Evolutionary conservation across 225 moss, liverwort and hornwort species (phyloP), one percentile per base, ranked within the genome.

Genomic region (Anthoceros angustus): DNA sequence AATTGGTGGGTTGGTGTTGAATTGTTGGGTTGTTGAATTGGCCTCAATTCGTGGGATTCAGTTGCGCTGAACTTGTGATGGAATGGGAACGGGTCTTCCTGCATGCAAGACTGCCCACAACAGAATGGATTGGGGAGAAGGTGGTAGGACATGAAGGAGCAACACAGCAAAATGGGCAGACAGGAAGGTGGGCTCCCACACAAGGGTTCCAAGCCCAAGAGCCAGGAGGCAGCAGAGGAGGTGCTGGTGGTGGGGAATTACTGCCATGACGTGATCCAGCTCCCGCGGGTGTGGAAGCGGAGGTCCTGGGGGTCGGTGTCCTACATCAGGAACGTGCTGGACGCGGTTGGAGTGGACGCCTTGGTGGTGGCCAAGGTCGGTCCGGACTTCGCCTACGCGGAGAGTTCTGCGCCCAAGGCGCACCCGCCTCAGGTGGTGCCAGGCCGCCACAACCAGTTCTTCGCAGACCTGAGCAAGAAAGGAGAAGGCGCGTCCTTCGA

Each of bases 201-300:
- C n/a, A n/a, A n/a, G n/a, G n/a, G n/a, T n/a, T n/a, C n/a, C n/a
- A n/a, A n/a, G n/a, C 32, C 4, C 32, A 32, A 32, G 32, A 32
- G 32, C 4, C 1, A 55, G n/a, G 55, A 7, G n/a, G 7, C 23
- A 55, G n/a, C 55, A 23, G 15, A 18, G n/a, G 55, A 23, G 0
- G 86, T 84, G 72, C 80, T 98, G 43, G 88, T 98, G 45, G 89
- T 87, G 49, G 92, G 98, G 12, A 91, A 98, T 73, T 92, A 92
- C 65, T 92, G 92, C 73, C 98, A 98, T 67, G 98, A 98, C 68
- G 78, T 79, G 69, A 82, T 98, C 41, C 87, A 80, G 2, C 73
- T 98, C 18, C 79, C 85, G 0, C 84, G 15, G 98, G 87, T 18
- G 68, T 77, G 24, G 72, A 77, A 60, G 92, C 67, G 12, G 70